A percentile compares a stretch with the other conserved stretches of the same genome.
These are phyloP conservation scores for Juglanconis juglandina DNA, from an alignment of 2,329 filamentous ascomycete genomes.

Conservation along the genomic window DNA sequence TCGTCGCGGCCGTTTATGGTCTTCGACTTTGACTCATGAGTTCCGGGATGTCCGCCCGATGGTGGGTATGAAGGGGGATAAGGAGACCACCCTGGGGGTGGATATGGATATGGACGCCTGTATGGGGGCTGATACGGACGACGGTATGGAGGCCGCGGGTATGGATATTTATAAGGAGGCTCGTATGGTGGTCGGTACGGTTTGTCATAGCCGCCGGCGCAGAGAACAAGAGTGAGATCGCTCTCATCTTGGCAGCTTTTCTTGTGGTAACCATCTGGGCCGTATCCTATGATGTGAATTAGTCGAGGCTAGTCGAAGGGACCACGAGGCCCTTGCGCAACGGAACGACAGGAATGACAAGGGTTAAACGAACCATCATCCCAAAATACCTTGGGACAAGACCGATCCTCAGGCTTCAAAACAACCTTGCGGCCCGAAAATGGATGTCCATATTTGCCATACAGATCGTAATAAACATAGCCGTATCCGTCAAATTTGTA, in stretches of 20 bases:
- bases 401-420: slow-evolving; percentile 8
- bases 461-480: slow-evolving; percentile 12
- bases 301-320: too few species aligned
- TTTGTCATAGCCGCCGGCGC: not conserved
- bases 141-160: not conserved
- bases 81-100: not conserved
- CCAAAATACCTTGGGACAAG: slow-evolving; percentile 6
- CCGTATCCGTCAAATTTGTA: slow-evolving; percentile 6
- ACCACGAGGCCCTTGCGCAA: too few species aligned
- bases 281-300: not conserved
- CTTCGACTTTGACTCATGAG: not conserved
- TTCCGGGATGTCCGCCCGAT: too few species aligned
- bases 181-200: not conserved
- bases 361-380: slow-evolving; percentile 3
- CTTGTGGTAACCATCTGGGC: not conserved
- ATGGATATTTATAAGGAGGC: not conserved
- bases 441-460: slow-evolving; percentile 11
- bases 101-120: not conserved
- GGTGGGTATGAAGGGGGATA: too few species aligned
- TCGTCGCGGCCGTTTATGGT: not conserved
- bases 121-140: not conserved
- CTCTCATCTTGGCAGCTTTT: slow-evolving; percentile 6
- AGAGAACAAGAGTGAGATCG: slow-evolving; percentile 8
- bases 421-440: slow-evolving; percentile 7
- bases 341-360: too few species aligned